Base-by-base conservation (phyloP, 345 rosid species). In the Citrus glauca region DNA sequence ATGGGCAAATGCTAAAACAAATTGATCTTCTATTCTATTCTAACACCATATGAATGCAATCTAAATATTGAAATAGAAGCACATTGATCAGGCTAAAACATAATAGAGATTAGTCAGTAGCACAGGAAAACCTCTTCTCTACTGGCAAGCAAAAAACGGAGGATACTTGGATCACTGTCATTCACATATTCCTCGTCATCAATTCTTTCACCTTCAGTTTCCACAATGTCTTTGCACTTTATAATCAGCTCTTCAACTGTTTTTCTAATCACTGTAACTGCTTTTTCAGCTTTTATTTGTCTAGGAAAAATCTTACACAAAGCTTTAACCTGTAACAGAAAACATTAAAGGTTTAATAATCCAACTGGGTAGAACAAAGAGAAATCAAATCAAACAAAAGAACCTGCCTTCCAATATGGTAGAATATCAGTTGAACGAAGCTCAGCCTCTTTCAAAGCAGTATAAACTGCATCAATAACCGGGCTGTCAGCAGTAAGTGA, bases 361-460 rank as follows among this genome's bases (percentile, higher is more conserved):
- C 57, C 66, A 32, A 75, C 35, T 27, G 20, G 60, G 5, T 24
- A 42, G 61, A 69, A 66, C 32, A 27, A 78, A 62, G 60, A 66
- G 6, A 22, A 13, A 35, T 13, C 70, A 40, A 78, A 74, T 5
- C 69, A 64, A 62, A 78, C 9, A 32, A 38, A 66, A 77, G 62
- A 69, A 79, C 91, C 78, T 80, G 79, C 98, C 97, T 95, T 93
- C 99, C 99, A 95, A 77, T 95, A 93, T 0, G 99, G 99, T 74
- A 95, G 73, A 75, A 95, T 77, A 87, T 95, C 99, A 19, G 97
- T 95, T 66, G 98, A 89, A 25, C 99, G 94, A 82, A 89, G 89
- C 87, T 93, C 99, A 13, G 99, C 99, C 82, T 95, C 98, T 87
- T 93, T 93, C 48, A 93, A 82, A 67, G 99, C 91, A 82, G 96